Base-by-base conservation (phyloP, 345 rosid genomes). In the Dipteronia sinensis region DNA sequence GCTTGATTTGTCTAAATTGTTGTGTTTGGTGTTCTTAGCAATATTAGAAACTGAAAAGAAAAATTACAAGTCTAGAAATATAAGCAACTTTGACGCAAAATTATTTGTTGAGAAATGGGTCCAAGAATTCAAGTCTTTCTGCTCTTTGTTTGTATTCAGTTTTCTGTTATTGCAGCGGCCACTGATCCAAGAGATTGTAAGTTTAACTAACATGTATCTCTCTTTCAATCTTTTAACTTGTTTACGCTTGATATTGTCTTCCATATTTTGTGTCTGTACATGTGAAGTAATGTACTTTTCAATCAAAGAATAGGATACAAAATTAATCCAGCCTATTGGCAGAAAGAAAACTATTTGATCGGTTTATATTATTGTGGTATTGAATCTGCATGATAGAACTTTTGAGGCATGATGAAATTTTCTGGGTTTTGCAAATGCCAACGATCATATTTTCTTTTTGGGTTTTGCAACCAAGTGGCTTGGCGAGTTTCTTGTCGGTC, bases 61-160 rank as follows among this genome's bases (percentile, higher is more conserved):
- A 49, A 49, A 49, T 49, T 49, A 12, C 5, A 22, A 69, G 38
- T 47, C 16, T 27, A 51, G 62, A 27, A 49, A 20, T 16, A 6
- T 71, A 8, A 56, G 2, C 3, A 55, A 22, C 29, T 72, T 56
- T 56, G 51, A 38, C 44, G 55, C 34, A 10, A 27, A 9, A 8
- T 49, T 56, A 3, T 19, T 20, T 12, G 53, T 73, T 40, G 38
- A 59, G 76, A 38, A 22, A 73, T 73, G 76, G 67, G 38, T 73
- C n/a, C n/a, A 3, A 59, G 38, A 59, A 4, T 42, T 22, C 53
- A 19, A 42, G 67, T 59, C 13, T 73, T 73, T 23, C 22, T 59
- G 55, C 67, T 59, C 15, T 58, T 42, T 15, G 55, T 73, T 73
- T 73, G 7, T 19, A 3, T 73, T 22, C 67, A 73, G 15, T 42